These are phyloP conservation scores for Microbotryomycetes sp. DNA, from an alignment of 1,284 basidiomycete genomes.

Conservation along the genomic window DNA sequence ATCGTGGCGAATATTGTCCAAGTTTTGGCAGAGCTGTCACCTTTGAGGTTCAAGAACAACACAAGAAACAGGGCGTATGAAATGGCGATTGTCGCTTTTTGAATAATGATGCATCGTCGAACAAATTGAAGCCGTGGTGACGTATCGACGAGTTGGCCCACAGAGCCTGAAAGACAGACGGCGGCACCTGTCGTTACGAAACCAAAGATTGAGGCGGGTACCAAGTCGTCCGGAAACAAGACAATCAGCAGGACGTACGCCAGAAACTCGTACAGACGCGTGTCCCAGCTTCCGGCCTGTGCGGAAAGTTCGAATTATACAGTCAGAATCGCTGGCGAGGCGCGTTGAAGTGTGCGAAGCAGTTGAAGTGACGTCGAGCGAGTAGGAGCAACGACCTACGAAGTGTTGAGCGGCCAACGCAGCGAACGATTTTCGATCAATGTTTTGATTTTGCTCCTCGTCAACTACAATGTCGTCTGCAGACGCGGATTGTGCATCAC, in stretches of 20 bases:
- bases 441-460: too few relatives aligned
- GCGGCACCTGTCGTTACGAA: constrained; percentile 47
- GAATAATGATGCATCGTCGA: constrained; percentile 46
- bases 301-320: too few relatives aligned
- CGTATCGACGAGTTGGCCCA: constrained; percentile 49
- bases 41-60: constrained; percentile 35
- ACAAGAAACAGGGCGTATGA: constrained; percentile 46
- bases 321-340: too few relatives aligned
- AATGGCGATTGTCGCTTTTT: constrained; percentile 47
- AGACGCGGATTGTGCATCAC: too few relatives aligned
- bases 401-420: too few relatives aligned
- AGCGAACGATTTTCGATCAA: too few relatives aligned
- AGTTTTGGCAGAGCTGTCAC: constrained; percentile 15
- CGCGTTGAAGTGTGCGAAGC: too few relatives aligned
- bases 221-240: constrained; percentile 50
- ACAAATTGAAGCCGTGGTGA: constrained; percentile 46
- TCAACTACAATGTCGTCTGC: too few relatives aligned
- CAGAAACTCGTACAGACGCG: neutral
- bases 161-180: constrained; percentile 43
- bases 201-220: constrained; percentile 52
- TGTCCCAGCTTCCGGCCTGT: neutral
- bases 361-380: too few relatives aligned
- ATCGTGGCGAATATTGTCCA: constrained; percentile 46
- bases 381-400: too few relatives aligned
- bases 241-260: constrained; percentile 47